Evolutionary conservation across 371 early-diverging fungal genomes (phyloP).

Genomic region (Syncephalis fuscata): DNA sequence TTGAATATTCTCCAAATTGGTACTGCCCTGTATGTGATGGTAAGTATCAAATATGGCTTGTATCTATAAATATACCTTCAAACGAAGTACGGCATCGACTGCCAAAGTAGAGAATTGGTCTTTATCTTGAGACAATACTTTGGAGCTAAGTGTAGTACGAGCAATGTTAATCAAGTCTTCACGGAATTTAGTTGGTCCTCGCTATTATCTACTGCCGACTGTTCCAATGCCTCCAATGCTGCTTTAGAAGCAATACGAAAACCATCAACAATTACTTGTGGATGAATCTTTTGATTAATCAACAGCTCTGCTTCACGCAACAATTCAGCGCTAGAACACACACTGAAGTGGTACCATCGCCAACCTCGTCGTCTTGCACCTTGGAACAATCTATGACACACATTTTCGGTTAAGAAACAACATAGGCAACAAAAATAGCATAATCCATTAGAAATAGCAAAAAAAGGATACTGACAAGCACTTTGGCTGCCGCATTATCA

Average conservation of each 20-base stretch:
- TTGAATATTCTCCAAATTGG: slow-evolving; percentile 96
- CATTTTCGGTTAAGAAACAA: slow-evolving; percentile 2
- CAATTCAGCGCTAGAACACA: slow-evolving; percentile 95
- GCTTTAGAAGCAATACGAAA: slow-evolving; percentile 83
- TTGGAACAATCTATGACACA: slow-evolving; percentile 59
- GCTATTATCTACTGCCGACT: slow-evolving; percentile 64
- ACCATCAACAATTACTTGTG: slow-evolving; percentile 97
- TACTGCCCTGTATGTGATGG: slow-evolving; percentile 50
- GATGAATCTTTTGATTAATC: slow-evolving; percentile 89
- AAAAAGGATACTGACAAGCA: slow-evolving; percentile 64
- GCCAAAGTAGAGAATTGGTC: slow-evolving; percentile 94
- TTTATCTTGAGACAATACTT: slow-evolving; percentile 94
- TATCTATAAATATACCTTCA: slow-evolving; percentile 33
- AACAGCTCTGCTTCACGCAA: slow-evolving; percentile 94
- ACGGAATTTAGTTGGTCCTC: slow-evolving; percentile 43
- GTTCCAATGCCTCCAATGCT: slow-evolving; percentile 77
- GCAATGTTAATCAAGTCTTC: slow-evolving; percentile 93
- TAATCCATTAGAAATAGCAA: not conserved
- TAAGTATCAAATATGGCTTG: no score
- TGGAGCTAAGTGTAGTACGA: slow-evolving; percentile 95
- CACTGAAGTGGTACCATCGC: slow-evolving; percentile 99
- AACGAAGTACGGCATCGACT: slow-evolving; percentile 91
- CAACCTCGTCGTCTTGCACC: slow-evolving; percentile 99
- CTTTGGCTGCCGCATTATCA: slow-evolving; percentile 97
- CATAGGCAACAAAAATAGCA: not conserved